Percentiles rank a stretch among this genome's conserved stretches.
Evolutionary conservation across 164 flowering plant species (phyloP).

Genomic region (Paratinospora sagittata): DNA sequence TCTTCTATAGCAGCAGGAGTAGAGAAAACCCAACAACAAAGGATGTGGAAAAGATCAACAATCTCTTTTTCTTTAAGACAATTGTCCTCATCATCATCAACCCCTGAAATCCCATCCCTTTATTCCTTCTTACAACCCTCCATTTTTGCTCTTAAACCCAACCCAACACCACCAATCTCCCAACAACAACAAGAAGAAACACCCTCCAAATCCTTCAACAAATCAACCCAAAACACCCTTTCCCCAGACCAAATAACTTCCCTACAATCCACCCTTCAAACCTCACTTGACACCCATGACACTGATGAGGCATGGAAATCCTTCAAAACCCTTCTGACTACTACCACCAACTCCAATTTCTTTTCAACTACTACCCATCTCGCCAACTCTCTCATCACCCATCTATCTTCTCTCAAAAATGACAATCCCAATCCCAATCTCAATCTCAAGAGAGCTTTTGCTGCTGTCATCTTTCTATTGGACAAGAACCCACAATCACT

Average conservation of each 20-base stretch:
- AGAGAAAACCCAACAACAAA: not conserved
- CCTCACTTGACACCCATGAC: conserved; percentile 38
- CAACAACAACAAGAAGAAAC: conserved; percentile 4
- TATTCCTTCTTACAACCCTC: conserved; percentile 89
- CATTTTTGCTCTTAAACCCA: conserved; percentile 40
- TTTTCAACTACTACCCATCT: conserved; percentile 53
- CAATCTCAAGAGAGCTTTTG: conserved; percentile 87
- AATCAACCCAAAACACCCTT: conserved; percentile 26
- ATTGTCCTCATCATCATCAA: conserved; percentile 37
- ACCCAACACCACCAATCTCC: conserved; percentile 7
- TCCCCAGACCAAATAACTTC: conserved; percentile 34
- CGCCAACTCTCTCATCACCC: conserved; percentile 59
- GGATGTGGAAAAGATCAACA: conserved; percentile 40
- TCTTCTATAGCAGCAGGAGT: not conserved
- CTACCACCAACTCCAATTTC: conserved; percentile 31
- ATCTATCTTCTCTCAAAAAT: conserved; percentile 43
- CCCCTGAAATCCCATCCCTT: conserved; percentile 41
- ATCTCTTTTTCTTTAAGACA: conserved; percentile 14
- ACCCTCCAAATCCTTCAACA: conserved; percentile 8
- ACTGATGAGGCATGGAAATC: conserved; percentile 94
- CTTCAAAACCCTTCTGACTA: conserved; percentile 48
- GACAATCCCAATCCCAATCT: conserved; percentile 68
- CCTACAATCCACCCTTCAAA: conserved; percentile 45
- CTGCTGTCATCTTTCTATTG: conserved; percentile 51
- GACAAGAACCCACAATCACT: conserved; percentile 56